These are phyloP conservation scores for Scheffersomyces amazonensis DNA, from an alignment of 805 yeast genomes.

Conservation along the genomic window DNA sequence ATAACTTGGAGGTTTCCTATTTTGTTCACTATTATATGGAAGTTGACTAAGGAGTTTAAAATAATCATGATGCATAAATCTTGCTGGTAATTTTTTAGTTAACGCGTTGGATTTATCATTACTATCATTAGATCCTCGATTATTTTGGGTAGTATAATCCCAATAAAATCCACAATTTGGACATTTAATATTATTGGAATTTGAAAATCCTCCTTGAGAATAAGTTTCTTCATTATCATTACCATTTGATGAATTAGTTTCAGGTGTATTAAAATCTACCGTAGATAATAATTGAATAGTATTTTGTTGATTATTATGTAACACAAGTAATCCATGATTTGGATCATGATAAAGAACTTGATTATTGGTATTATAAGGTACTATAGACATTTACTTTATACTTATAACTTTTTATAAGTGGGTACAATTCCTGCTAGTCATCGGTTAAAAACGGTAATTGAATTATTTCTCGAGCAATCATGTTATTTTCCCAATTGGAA, in stretches of 20 bases:
- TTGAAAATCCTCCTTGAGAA: neutral
- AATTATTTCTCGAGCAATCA: too few species aligned
- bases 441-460: too few species aligned
- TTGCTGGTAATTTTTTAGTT: constrained; percentile 6
- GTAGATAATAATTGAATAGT: constrained; percentile 24
- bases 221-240: neutral
- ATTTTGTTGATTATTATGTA: constrained; percentile 30
- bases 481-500: too few species aligned
- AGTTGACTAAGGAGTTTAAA: constrained; percentile 31
- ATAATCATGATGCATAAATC: constrained; percentile 35
- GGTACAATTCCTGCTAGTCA: too few species aligned
- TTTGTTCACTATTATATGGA: constrained; percentile 9
- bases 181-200: constrained; percentile 11
- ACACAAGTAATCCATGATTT: constrained; percentile 28
- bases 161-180: constrained; percentile 32
- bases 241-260: neutral
- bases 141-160: constrained; percentile 10
- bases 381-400: constrained; percentile 41
- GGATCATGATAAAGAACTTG: constrained; percentile 36
- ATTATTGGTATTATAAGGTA: constrained; percentile 31
- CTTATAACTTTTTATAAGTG: too few species aligned
- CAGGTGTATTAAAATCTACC: neutral
- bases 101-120: neutral
- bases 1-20: constrained; percentile 1
- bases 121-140: constrained; percentile 1